Evolutionary conservation across 257 asterid species (phyloP).

Genomic region (Solanum corneliomulleri): DNA sequence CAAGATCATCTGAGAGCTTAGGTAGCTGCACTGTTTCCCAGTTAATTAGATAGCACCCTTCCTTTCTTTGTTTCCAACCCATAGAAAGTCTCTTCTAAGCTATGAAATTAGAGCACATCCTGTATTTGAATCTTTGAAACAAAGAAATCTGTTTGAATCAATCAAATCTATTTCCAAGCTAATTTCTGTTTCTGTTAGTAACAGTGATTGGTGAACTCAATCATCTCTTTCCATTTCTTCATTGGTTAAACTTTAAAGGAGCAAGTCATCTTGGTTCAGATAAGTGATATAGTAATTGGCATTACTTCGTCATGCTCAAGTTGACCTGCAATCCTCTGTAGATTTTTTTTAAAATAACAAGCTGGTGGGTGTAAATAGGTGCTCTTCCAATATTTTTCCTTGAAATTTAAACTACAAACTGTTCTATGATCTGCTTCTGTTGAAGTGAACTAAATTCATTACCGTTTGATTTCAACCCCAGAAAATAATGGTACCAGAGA

Average conservation of each 20-base stretch:
- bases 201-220: background rate
- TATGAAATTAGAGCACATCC: background rate
- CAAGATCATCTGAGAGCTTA: no score
- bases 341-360: background rate
- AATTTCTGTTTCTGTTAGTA: background rate
- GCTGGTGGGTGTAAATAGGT: background rate
- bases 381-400: background rate
- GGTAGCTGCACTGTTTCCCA: no score
- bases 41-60: no score
- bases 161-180: background rate
- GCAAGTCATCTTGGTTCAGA: background rate
- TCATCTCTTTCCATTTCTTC: background rate
- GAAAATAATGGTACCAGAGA: slow-evolving; percentile 22
- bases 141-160: background rate
- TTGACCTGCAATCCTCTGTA: background rate
- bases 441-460: background rate
- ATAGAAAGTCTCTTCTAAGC: no score
- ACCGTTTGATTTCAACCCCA: slow-evolving; percentile 2
- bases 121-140: background rate
- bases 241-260: background rate
- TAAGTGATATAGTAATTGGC: background rate
- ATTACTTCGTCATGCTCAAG: background rate
- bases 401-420: background rate
- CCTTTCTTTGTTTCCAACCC: no score
- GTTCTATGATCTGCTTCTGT: background rate